Conservation (phyloP, 2,329 filamentous ascomycete species). For the Monilinia aucupariae region DNA sequence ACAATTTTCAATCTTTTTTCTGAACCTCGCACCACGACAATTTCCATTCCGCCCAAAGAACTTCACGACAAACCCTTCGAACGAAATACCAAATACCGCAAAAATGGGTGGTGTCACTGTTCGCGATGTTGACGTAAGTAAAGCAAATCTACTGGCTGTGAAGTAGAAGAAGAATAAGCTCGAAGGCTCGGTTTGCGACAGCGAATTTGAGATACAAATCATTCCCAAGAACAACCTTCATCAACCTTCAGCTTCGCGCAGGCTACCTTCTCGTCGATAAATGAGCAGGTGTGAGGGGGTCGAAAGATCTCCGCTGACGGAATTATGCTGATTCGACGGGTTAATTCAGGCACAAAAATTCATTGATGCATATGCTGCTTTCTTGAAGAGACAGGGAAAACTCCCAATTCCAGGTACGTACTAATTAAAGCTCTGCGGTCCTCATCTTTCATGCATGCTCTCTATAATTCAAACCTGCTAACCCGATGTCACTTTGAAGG, state of each 20-base stretch:
- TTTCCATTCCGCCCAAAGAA: constrained; percentile 16
- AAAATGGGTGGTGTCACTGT: constrained; percentile 80
- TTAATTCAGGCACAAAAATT: constrained; percentile 73
- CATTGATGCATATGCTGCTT: constrained; percentile 78
- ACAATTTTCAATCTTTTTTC: background rate
- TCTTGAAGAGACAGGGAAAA: constrained; percentile 93
- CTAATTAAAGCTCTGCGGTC: background rate
- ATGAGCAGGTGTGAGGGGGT: constrained; percentile 67
- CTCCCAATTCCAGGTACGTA: constrained; percentile 77
- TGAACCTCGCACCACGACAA: constrained; percentile 15
- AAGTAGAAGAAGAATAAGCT: constrained; percentile 17
- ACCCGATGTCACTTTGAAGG: constrained; percentile 46
- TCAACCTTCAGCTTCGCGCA: constrained; percentile 24
- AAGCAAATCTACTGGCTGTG: constrained; percentile 28
- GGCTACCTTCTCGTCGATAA: constrained; percentile 24
- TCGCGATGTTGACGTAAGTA: constrained; percentile 79
- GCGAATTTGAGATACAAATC: background rate
- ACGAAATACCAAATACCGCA: constrained; percentile 43
- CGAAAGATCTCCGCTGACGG: constrained; percentile 67
- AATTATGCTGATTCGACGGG: constrained; percentile 60
- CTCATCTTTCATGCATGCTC: background rate
- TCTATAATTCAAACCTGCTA: constrained; percentile 4
- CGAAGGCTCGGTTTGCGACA: constrained; percentile 21
- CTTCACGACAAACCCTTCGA: constrained; percentile 24
- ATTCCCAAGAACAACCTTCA: constrained; percentile 10